These are phyloP conservation scores for Microsporum audouinii DNA, from an alignment of 2,329 filamentous ascomycete species.

Conservation along the genomic window DNA sequence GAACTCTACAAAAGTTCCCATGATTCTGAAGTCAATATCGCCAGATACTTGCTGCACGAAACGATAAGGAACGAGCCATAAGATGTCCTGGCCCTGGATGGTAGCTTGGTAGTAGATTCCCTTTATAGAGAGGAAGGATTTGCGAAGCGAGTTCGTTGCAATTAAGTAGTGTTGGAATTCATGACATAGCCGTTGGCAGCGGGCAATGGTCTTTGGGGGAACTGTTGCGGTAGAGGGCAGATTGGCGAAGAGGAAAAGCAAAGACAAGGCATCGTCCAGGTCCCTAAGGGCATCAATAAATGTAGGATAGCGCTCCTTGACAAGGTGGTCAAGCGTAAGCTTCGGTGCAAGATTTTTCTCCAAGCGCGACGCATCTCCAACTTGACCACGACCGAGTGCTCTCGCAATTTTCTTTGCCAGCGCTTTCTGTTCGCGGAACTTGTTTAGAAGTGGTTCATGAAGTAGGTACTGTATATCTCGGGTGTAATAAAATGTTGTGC, in stretches of 20 bases:
- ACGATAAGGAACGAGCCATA: slow-evolving; percentile 95
- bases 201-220: slow-evolving; percentile 87
- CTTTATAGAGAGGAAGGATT: slow-evolving; percentile 97
- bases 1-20: slow-evolving; percentile 98
- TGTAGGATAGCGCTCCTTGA: slow-evolving; percentile 95
- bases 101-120: slow-evolving; percentile 98
- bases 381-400: slow-evolving; percentile 83
- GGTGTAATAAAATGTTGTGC: slow-evolving; percentile 82
- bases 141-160: slow-evolving; percentile 76
- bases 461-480: slow-evolving; percentile 98
- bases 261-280: slow-evolving; percentile 89
- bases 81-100: slow-evolving; percentile 89
- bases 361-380: slow-evolving; percentile 73
- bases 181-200: slow-evolving; percentile 82
- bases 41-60: slow-evolving; percentile 92
- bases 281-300: slow-evolving; percentile 91
- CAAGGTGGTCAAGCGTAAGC: slow-evolving; percentile 89
- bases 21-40: slow-evolving; percentile 96
- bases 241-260: slow-evolving; percentile 96
- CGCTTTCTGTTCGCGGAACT: slow-evolving; percentile 94
- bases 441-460: slow-evolving; percentile 84
- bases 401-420: slow-evolving; percentile 95
- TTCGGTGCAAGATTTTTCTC: slow-evolving; percentile 85
- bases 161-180: slow-evolving; percentile 99
- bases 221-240: slow-evolving; percentile 82